Base-by-base conservation (phyloP, 2,329 filamentous ascomycete species). In the Fusarium guadeloupense region DNA sequence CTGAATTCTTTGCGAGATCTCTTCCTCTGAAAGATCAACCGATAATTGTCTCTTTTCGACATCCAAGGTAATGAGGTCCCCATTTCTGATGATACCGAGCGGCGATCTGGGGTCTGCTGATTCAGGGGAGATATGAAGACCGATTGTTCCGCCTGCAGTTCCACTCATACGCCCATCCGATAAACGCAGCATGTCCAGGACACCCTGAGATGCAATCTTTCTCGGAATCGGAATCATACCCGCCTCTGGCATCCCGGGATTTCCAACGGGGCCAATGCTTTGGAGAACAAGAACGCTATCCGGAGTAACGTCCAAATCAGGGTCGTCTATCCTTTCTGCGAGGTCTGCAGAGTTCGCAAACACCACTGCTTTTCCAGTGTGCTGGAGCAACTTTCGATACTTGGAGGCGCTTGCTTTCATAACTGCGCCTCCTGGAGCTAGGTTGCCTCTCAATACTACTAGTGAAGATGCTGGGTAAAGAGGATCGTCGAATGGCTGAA, bases 181-280 rank as follows among this genome's bases (percentile, higher is more conserved):
- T 26, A 97, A 83, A 2, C 96, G 81, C 4, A 95, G 86, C 73
- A 97, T 88, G 59, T 97, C 95, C 13, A 80, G 83, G 5, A 97
- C 83, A 9, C 90, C 90, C 1, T 87, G 87, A 0, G 89, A 87
- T 0, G 90, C 92, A 25, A 89, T 87, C 44, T 93, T 92, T 71
- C 93, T 90, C 14, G 96, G 87, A 20, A 85, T 84, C 0, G 83
- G 83, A 1, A 85, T 77, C 21, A 85, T 72, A 0, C 83, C 83
- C 51, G 95, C 92, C 75, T 97, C 93, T 2, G 93, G 93, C 93
- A 97, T 97, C 12, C 93, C 93, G 0, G 93, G 93, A 3, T 92
- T 92, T 17, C 93, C 93, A 47, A 95, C 91, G 0, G 93, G 93
- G 0, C 93, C 93, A 70, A 97, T 94, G 59, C 93, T 93, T 62